Percentiles rank a stretch among this genome's conserved stretches.
These are phyloP conservation scores for Globisporangium canariense DNA, from an alignment of 352 stramenopile species.

Conservation along the genomic window DNA sequence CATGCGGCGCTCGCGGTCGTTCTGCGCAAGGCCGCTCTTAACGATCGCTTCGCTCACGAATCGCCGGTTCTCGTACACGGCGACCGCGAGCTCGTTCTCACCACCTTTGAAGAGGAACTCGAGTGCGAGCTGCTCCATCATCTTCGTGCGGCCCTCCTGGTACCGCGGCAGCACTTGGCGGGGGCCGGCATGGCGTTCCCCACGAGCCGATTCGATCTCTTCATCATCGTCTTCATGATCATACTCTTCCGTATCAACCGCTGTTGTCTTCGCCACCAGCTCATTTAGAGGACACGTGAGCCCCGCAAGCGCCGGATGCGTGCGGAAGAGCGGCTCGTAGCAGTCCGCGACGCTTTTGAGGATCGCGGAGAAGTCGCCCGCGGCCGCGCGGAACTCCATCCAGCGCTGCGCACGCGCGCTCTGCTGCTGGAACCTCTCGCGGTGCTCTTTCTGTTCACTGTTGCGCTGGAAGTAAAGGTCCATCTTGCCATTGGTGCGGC, in stretches of 20 bases:
- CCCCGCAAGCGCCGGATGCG: conserved; percentile 9
- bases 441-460: background rate
- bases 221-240: background rate
- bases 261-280: background rate
- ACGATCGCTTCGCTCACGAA: conserved; percentile 1
- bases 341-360: conserved; percentile 15
- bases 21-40: conserved; percentile 7
- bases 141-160: conserved; percentile 13
- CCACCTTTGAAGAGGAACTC: conserved; percentile 10
- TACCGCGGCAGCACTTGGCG: conserved; percentile 6
- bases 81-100: conserved; percentile 11
- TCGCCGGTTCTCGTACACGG: conserved; percentile 16
- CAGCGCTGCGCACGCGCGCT: conserved; percentile 5
- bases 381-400: conserved; percentile 5
- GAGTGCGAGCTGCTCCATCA: conserved; percentile 18
- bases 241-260: background rate
- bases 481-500: background rate
- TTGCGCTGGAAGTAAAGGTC: conserved; percentile 16
- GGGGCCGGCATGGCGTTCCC: background rate
- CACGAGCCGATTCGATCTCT: background rate
- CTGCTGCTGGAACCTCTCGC: conserved; percentile 1
- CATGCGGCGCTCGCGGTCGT: conserved; percentile 14
- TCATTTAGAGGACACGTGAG: background rate
- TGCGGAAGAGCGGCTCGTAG: conserved; percentile 16
- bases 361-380: conserved; percentile 11